Conservation (phyloP, 306 rosid genomes). For the Senna tora region DNA sequence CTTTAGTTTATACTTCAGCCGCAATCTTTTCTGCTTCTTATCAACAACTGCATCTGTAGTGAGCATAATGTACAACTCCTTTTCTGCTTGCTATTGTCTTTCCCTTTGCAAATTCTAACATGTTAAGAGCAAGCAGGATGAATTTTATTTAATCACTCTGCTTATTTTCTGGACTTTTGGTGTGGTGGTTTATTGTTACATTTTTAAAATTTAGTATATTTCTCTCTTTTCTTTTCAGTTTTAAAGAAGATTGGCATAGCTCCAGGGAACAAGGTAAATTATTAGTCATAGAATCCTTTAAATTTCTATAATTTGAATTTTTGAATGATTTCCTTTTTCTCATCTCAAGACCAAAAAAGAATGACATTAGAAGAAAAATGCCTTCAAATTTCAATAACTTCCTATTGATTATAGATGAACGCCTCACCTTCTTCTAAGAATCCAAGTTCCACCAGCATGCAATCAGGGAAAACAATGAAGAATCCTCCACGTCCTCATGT, state of each 20-base stretch:
- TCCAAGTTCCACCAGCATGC: slow-evolving; percentile 50
- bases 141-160: background rate
- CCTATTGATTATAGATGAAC: slow-evolving; percentile 53
- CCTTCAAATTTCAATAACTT: slow-evolving; percentile 8
- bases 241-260: slow-evolving; percentile 44
- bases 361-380: slow-evolving; percentile 28
- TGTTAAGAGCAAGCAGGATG: background rate
- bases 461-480: slow-evolving; percentile 55
- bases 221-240: slow-evolving; percentile 56
- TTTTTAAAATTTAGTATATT: slow-evolving; percentile 1
- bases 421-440: slow-evolving; percentile 54
- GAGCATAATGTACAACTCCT: background rate
- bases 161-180: slow-evolving; percentile 12
- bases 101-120: background rate
- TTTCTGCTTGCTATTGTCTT: background rate
- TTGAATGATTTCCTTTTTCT: slow-evolving; percentile 14
- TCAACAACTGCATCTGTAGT: background rate
- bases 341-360: background rate
- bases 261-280: slow-evolving; percentile 70
- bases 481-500: slow-evolving; percentile 52
- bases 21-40: background rate
- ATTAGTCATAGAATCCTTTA: slow-evolving; percentile 15
- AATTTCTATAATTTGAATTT: slow-evolving; percentile 1
- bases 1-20: background rate
- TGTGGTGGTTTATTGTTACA: slow-evolving; percentile 3